Conservation (phyloP, 2,329 filamentous ascomycete species). For the Balansia obtecta region DNA sequence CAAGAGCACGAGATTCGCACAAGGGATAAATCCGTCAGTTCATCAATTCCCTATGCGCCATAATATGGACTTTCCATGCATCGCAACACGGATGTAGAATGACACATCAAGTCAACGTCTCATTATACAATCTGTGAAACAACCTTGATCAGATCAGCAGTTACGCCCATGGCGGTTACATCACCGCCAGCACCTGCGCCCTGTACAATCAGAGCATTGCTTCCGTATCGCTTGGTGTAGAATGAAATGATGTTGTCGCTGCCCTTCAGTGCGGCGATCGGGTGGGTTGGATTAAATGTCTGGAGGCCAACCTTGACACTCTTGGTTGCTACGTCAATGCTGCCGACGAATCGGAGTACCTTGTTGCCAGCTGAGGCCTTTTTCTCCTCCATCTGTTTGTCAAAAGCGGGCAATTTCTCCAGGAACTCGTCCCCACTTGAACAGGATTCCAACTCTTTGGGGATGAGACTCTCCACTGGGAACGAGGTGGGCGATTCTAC, state of each 20-base stretch:
- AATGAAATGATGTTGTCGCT: constrained; percentile 99
- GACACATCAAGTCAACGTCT: neutral
- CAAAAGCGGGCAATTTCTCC: constrained; percentile 65
- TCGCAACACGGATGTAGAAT: neutral
- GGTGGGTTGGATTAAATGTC: constrained; percentile 75
- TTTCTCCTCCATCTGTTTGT: constrained; percentile 77
- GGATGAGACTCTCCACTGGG: constrained; percentile 88
- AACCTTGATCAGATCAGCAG: constrained; percentile 85
- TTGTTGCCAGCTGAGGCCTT: constrained; percentile 83
- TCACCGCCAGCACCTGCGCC: constrained; percentile 89
- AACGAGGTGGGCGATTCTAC: constrained; percentile 79
- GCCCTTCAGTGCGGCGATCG: constrained; percentile 88
- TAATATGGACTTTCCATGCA: neutral
- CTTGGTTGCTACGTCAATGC: constrained; percentile 71
- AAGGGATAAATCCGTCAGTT: constrained; percentile 4
- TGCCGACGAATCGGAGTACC: constrained; percentile 88
- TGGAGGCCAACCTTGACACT: constrained; percentile 85
- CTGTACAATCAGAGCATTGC: constrained; percentile 85
- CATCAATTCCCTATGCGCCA: neutral
- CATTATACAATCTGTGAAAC: constrained; percentile 51
- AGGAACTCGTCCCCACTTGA: constrained; percentile 78
- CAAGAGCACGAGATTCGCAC: constrained; percentile 2
- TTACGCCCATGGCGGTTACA: constrained; percentile 95
- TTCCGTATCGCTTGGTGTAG: constrained; percentile 89
- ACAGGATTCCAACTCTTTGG: constrained; percentile 68